phyloP scores from a whole-genome alignment of 2,329 filamentous ascomycete species.

The Talaromyces sp. region DNA sequence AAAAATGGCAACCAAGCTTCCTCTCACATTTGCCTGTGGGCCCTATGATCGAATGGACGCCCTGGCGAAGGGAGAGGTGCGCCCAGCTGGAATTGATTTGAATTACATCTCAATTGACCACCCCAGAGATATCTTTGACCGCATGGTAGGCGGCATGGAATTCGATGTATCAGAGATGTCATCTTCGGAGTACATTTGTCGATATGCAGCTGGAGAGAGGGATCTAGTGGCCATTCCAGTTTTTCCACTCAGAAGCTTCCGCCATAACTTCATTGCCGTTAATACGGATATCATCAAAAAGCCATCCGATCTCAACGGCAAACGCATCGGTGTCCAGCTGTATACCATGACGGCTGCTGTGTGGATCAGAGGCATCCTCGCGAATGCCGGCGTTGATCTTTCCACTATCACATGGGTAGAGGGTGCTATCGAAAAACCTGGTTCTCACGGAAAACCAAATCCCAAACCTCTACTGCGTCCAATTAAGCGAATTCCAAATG shows the following conservation, averaged over 20 bases:
- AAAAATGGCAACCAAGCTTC: too few relatives aligned
- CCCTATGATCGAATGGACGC: constrained; percentile 27
- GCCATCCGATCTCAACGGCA: constrained; percentile 30
- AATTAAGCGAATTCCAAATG: constrained; percentile 14
- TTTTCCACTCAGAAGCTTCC: constrained; percentile 25
- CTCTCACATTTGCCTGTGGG: constrained; percentile 27
- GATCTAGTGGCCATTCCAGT: constrained; percentile 23
- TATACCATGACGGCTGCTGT: constrained; percentile 40
- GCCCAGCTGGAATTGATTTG: constrained; percentile 26
- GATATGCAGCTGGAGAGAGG: constrained; percentile 13
- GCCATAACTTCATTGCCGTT: constrained; percentile 31
- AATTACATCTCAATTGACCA: constrained; percentile 29
- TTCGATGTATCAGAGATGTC: constrained; percentile 25
- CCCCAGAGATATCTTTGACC: constrained; percentile 31
- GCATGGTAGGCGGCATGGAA: constrained; percentile 22
- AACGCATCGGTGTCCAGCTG: constrained; percentile 32
- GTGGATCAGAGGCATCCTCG: constrained; percentile 30
- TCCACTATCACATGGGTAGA: constrained; percentile 30
- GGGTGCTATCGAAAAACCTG: constrained; percentile 27
- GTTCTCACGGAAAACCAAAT: constrained; percentile 26
- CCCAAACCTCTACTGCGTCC: constrained; percentile 21
- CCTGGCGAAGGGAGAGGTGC: constrained; percentile 25
- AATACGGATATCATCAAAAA: constrained; percentile 27
- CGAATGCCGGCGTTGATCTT: constrained; percentile 32
- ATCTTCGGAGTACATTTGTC: constrained; percentile 20